A percentile compares a stretch with the other conserved stretches of the same genome.
Evolutionary conservation across 148 eudicot species (phyloP).

Genomic region (Polygonum aviculare): DNA sequence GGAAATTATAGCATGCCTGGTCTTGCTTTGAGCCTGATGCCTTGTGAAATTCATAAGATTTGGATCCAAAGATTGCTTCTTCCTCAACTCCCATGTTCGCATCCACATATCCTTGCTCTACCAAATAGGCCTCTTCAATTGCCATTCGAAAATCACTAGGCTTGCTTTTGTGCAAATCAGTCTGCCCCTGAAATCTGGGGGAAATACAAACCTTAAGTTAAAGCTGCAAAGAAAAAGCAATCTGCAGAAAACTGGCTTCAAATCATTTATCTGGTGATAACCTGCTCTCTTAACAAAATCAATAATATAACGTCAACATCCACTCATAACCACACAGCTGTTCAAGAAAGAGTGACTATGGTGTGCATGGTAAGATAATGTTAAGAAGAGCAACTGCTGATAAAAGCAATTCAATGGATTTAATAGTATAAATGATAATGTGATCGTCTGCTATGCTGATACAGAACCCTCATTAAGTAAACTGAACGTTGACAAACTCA

Average conservation of each 20-base stretch:
- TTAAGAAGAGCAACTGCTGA: neutral
- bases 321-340: neutral
- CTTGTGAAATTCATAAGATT: slow-evolving; percentile 32
- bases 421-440: neutral
- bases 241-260: neutral
- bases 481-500: neutral
- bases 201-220: neutral
- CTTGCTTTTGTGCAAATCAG: slow-evolving; percentile 81
- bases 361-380: neutral
- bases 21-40: slow-evolving; percentile 46
- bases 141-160: slow-evolving; percentile 76
- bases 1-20: slow-evolving; percentile 39
- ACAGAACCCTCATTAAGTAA: neutral
- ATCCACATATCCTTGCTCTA: slow-evolving; percentile 54
- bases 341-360: neutral
- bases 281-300: neutral
- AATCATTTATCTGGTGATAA: neutral
- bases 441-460: neutral
- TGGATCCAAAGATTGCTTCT: slow-evolving; percentile 21
- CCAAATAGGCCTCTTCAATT: slow-evolving; percentile 82
- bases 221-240: neutral
- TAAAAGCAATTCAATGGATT: neutral
- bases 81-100: slow-evolving; percentile 24
- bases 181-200: slow-evolving; percentile 86
- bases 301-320: neutral